A percentile compares a stretch with the other conserved stretches of the same genome.
These are phyloP conservation scores for Radiomyces spectabilis DNA, from an alignment of 192 early-diverging fungal species.

Conservation along the genomic window DNA sequence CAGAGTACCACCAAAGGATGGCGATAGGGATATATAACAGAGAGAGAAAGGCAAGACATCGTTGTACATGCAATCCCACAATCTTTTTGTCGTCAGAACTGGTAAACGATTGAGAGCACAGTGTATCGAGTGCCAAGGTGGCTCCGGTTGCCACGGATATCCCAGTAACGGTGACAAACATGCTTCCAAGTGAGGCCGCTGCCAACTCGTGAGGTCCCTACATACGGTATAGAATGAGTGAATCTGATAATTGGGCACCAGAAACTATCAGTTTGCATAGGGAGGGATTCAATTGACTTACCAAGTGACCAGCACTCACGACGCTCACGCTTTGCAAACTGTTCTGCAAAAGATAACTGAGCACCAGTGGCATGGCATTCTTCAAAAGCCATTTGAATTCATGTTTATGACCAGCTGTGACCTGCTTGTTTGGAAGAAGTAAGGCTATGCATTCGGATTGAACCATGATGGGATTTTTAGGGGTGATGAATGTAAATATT, in stretches of 20 bases:
- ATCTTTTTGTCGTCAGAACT: conserved; percentile 48
- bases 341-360: conserved; percentile 62
- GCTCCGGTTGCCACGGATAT: conserved; percentile 60
- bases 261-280: not conserved
- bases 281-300: conserved; percentile 12
- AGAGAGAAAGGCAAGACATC: conserved; percentile 70
- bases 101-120: conserved; percentile 69
- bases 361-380: conserved; percentile 43
- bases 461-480: too few species aligned
- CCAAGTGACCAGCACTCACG: conserved; percentile 59
- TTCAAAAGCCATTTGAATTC: conserved; percentile 23
- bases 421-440: not conserved
- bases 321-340: conserved; percentile 56
- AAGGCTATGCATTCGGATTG: not conserved
- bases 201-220: conserved; percentile 53
- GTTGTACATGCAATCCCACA: conserved; percentile 69
- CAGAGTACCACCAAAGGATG: conserved; percentile 60
- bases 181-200: conserved; percentile 59
- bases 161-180: conserved; percentile 63
- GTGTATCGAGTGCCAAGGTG: conserved; percentile 64
- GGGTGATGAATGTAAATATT: too few species aligned
- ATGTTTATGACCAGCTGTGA: conserved; percentile 1
- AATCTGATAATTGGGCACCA: not conserved
- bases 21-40: conserved; percentile 60
- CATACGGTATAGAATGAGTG: not conserved